phyloP scores from a whole-genome alignment of 441 rosid genomes.

The Pelargonium australe region DNA sequence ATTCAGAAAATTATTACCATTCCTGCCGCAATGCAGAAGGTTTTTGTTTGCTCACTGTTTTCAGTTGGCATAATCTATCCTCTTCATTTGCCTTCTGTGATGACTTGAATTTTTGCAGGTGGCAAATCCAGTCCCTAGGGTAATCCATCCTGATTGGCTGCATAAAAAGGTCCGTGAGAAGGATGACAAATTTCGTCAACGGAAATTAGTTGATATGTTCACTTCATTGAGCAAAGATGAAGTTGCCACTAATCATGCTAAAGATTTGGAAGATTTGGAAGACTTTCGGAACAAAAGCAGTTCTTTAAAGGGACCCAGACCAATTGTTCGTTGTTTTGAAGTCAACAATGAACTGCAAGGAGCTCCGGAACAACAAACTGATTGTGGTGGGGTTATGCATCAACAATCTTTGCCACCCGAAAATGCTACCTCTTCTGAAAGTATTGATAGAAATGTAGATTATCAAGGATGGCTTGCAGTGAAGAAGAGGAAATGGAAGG shows the following conservation, averaged over 20 bases:
- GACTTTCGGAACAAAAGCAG: conserved; percentile 55
- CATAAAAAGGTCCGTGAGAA: conserved; percentile 92
- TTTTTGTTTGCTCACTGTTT: conserved; percentile 28
- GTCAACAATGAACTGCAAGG: conserved; percentile 32
- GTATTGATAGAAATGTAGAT: conserved; percentile 65
- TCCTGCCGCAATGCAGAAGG: conserved; percentile 99
- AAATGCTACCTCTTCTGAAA: conserved; percentile 32
- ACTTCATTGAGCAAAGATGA: conserved; percentile 33
- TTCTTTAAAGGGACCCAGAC: conserved; percentile 50
- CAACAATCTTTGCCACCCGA: conserved; percentile 30
- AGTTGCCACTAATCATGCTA: conserved; percentile 20
- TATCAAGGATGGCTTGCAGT: conserved; percentile 95
- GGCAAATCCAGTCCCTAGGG: conserved; percentile 96
- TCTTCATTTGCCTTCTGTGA: conserved; percentile 20
- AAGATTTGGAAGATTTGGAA: conserved; percentile 64
- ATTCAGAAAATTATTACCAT: conserved; percentile 91
- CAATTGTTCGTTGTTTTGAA: conserved; percentile 61
- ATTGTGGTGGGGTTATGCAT: conserved; percentile 19
- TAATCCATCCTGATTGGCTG: conserved; percentile 97
- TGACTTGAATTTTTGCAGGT: conserved; percentile 47
- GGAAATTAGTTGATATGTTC: conserved; percentile 74
- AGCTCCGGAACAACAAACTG: conserved; percentile 26
- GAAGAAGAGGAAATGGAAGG: conserved; percentile 94
- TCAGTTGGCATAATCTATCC: conserved; percentile 16
- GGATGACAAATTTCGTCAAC: conserved; percentile 86